Base-by-base conservation (phyloP, 352 stramenopile species). In the Plasmopara viticola region DNA sequence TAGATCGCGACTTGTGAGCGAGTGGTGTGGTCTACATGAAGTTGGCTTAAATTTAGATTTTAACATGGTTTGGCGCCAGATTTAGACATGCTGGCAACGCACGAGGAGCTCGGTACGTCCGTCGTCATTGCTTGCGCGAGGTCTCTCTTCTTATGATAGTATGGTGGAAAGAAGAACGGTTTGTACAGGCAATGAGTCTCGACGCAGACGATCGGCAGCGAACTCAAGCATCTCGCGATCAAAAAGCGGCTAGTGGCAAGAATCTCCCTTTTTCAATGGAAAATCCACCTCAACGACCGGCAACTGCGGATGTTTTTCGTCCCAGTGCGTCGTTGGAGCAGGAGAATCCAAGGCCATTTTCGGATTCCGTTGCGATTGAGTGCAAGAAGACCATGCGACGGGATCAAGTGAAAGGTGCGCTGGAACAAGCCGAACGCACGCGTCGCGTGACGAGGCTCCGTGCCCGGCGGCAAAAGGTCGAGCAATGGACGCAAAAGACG, bases 401-500 rank as follows among this genome's bases (percentile, higher is more conserved):
- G 14, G 70, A 86, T 30, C 80, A 88, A 42, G 66, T 88, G 29
- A 74, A 73, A 43, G 53, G 80, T 15, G 75, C 74, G 25, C 63
- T 87, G 58, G 70, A 85, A 46, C 55, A 78, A 41, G 68, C 88
- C 28, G 80, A 88, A 39, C 77, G 75, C 2, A 41, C 68, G 2
- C 69, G 69, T 29, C 64, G 77, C 9, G 57, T 90, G 28, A 66
- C 83, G 20, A 86, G 86, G 60, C 75, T 85, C 48, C 72, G 72
- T 14, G 67, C 72, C 9, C 71, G 80, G 5, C 73, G 72, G 12
- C 67, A 77, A 43, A 71, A 88, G 15, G 64, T 90, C 45, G 64
- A 86, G 29, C 84, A 87, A 39, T 97, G 90, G 90, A 77, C 93
- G 55, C 68, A 84, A n/a, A 96, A 96, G 68, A 94, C 86, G 0